Evolutionary conservation across 805 yeast species (phyloP), one percentile per base, ranked within the genome.

Genomic region (Saccharomycopsis synnaedendra): DNA sequence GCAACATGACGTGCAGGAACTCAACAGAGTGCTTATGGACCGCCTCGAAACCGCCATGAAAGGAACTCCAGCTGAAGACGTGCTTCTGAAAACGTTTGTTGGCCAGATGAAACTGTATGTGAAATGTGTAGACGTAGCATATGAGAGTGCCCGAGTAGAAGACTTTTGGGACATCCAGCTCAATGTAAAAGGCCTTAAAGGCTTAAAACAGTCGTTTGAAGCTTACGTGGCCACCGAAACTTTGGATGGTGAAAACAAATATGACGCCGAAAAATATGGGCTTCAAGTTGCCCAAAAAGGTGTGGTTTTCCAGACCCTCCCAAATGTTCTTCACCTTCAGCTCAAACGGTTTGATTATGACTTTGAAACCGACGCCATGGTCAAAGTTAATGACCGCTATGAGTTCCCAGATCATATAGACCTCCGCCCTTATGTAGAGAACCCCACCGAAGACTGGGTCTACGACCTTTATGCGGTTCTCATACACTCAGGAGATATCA

Each of bases 101-200:
- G 99, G 97, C 7, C 88, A 85, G 63, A 93, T 90, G 97, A 90
- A 85, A 64, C 85, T 95, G 55, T 93, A 78, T 60, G 85, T 93
- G 58, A 84, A 87, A 62, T 93, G 99, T 66, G 76, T 90, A 41
- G 78, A 90, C 61, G 97, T 93, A 9, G 87, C 89, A 45, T 93
- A 86, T 62, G 97, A 93, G 66, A 83, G 95, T 38, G 78, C 95
- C 3, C 75, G 97, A 52, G 76, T 74, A 3, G 99, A 93, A 63
- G 97, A 93, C 60, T 93, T 85, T 60, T 93, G 99, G 99, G 98
- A 93, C 68, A 85, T 93, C 52, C 98, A 93, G 64, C 69, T 93
- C 52, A 93, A 93, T 58, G 99, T 93, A 29, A 87, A 86, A 60
- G 83, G 88, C 35, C 72, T 88, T 70, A 71, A 69, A 46, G 78